phyloP scores from a whole-genome alignment of 495 filamentous ascomycete genomes.

The Darksidea phi region DNA sequence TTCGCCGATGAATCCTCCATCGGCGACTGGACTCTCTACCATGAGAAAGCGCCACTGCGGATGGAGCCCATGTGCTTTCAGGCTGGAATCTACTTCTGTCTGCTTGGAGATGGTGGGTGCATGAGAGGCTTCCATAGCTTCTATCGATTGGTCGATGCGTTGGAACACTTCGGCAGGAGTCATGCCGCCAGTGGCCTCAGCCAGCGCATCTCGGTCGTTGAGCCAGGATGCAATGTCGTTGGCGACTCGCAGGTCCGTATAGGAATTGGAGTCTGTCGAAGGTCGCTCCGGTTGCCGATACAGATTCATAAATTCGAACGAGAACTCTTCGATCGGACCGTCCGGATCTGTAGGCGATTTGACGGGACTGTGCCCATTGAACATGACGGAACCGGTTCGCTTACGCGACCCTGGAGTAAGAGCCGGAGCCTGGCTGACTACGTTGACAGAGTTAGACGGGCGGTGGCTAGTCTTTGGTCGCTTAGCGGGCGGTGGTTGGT shows the following conservation, averaged over 20 bases:
- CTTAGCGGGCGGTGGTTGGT: constrained; percentile 62
- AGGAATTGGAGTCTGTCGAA: constrained; percentile 61
- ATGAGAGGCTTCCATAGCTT: constrained; percentile 47
- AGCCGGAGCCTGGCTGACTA: constrained; percentile 48
- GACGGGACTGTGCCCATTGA: constrained; percentile 53
- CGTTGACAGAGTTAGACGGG: constrained; percentile 65
- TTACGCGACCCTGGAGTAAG: constrained; percentile 52
- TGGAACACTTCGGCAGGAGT: constrained; percentile 53
- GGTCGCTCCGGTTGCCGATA: constrained; percentile 63
- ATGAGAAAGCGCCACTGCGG: constrained; percentile 71
- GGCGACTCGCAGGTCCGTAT: constrained; percentile 65
- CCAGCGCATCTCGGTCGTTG: constrained; percentile 58
- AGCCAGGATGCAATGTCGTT: constrained; percentile 71
- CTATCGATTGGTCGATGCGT: constrained; percentile 53
- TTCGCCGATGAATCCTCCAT: constrained; percentile 75
- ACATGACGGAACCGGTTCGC: constrained; percentile 48
- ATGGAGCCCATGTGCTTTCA: constrained; percentile 50
- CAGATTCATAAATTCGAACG: constrained; percentile 66
- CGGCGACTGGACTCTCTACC: constrained; percentile 59
- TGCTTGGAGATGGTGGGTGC: constrained; percentile 52
- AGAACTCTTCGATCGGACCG: constrained; percentile 62
- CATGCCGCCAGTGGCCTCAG: constrained; percentile 40
- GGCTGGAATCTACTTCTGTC: constrained; percentile 46
- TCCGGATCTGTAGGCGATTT: constrained; percentile 51
- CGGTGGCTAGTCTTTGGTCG: constrained; percentile 75